These are phyloP conservation scores for Trichoderma cornu-damae DNA, from an alignment of 2,329 filamentous ascomycete genomes.

Conservation along the genomic window DNA sequence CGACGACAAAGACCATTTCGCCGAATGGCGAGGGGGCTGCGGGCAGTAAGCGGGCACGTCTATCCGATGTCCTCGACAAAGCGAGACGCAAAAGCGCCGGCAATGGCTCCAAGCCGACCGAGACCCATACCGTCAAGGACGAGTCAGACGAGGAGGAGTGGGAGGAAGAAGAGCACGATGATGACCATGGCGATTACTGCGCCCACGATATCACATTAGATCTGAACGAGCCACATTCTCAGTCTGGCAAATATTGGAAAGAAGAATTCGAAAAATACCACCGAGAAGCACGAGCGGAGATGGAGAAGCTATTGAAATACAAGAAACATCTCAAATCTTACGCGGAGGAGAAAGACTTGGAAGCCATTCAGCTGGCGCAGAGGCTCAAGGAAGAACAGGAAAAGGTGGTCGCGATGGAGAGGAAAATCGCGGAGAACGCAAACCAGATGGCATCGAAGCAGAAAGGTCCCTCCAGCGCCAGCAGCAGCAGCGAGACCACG, in stretches of 20 bases:
- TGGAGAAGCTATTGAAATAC: slow-evolving; percentile 73
- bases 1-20: slow-evolving; percentile 25
- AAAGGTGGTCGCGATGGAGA: slow-evolving; percentile 60
- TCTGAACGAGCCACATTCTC: slow-evolving; percentile 66
- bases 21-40: slow-evolving; percentile 2
- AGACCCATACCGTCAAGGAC: slow-evolving; percentile 19
- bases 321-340: slow-evolving; percentile 75
- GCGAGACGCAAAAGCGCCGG: slow-evolving; percentile 31
- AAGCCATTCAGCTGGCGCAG: slow-evolving; percentile 60
- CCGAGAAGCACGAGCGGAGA: slow-evolving; percentile 64
- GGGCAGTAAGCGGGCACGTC: slow-evolving; percentile 37
- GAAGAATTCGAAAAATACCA: slow-evolving; percentile 70
- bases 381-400: slow-evolving; percentile 64
- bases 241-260: slow-evolving; percentile 77
- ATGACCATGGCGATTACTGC: slow-evolving; percentile 32
- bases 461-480: slow-evolving; percentile 31
- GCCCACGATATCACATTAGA: slow-evolving; percentile 62
- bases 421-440: slow-evolving; percentile 55
- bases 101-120: slow-evolving; percentile 24
- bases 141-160: slow-evolving; percentile 49
- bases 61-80: slow-evolving; percentile 45
- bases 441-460: slow-evolving; percentile 45
- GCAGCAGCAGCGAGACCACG: slow-evolving; percentile 43
- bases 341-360: slow-evolving; percentile 69
- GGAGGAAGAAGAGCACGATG: slow-evolving; percentile 52